Evolutionary conservation across 192 early-diverging fungal species (phyloP), one percentile per base, ranked within the genome.

Genomic region (Polychytrium aggregatum): DNA sequence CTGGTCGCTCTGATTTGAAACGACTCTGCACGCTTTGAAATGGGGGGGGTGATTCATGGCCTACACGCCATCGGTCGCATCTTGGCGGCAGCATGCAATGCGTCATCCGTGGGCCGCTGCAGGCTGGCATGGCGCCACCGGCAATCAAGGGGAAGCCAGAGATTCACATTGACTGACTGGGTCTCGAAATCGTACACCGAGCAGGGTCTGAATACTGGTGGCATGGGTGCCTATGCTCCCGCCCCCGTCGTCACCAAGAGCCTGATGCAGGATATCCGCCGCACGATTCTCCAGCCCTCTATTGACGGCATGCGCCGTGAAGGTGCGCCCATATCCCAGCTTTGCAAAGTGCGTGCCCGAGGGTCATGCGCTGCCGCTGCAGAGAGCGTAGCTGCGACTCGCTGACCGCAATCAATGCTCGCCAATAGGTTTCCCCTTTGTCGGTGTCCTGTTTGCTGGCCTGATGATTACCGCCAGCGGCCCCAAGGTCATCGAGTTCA

Each of bases 211-310:
- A 98, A 97, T 74, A 97, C 92, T 1, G 96, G 96, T 50, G 96
- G 96, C 41, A 98, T 98, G 96, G 96, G 96, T 8, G 88, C 87
- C 45, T 98, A 98, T 59, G 88, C 86, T 30, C 96, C 96, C 17
- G 91, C 93, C 0, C 93, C 96, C 14, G 79, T 96, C 39, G 89
- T 81, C 40, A 88, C 90, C 6, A 59, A 80, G 11, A 80, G 79
- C 53, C 69, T 97, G 26, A 56, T 88, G 37, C 61, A 62, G 10
- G 47, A 71, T 26, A 80, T 96, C 57, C 76, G 88, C 55, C 62
- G 70, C 27, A 86, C 81, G 0, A 79, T 97, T 38, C 66, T 98
- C 31, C 77, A 90, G 64, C 89, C 90, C 16, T 88, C 96, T 34
- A 78, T 98, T 48, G 85, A 92, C 62, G 96, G 92, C 30, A 93